phyloP scores from a whole-genome alignment of 257 asterid genomes.

The Cynanchum wilfordii region DNA sequence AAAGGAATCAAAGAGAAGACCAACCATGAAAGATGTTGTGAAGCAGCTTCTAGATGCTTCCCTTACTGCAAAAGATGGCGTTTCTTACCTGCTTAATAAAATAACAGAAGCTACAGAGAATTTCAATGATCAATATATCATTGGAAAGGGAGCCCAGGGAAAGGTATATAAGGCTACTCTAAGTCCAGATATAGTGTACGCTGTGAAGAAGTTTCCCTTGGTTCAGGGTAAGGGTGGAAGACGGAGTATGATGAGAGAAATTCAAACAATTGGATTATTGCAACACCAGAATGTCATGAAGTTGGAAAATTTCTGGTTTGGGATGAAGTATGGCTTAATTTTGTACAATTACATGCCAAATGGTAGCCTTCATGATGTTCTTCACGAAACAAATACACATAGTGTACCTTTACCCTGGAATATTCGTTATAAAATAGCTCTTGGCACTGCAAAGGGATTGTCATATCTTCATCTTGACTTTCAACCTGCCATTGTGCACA shows the following conservation, averaged over 20 bases:
- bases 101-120: constrained; percentile 62
- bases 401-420: constrained; percentile 41
- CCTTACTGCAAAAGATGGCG: background rate
- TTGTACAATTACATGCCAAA: constrained; percentile 57
- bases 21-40: constrained; percentile 71
- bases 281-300: constrained; percentile 68
- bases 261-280: constrained; percentile 66
- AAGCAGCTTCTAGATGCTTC: constrained; percentile 35
- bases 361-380: constrained; percentile 73
- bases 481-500: constrained; percentile 65
- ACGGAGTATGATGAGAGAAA: constrained; percentile 58
- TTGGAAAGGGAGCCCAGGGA: constrained; percentile 85
- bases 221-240: constrained; percentile 42
- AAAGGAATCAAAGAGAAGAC: constrained; percentile 42
- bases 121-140: constrained; percentile 43
- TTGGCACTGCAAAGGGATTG: constrained; percentile 71
- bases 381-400: constrained; percentile 37
- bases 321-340: constrained; percentile 61
- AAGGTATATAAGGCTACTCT: constrained; percentile 57
- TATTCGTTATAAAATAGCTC: constrained; percentile 50
- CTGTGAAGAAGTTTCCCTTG: constrained; percentile 55
- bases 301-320: constrained; percentile 57
- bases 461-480: constrained; percentile 78
- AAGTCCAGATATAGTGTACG: constrained; percentile 45
- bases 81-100: background rate